A percentile compares a stretch with the other conserved stretches of the same genome.
Evolutionary conservation across 169 alveolate species (phyloP).

Genomic region (Eimeria falciformis): DNA sequence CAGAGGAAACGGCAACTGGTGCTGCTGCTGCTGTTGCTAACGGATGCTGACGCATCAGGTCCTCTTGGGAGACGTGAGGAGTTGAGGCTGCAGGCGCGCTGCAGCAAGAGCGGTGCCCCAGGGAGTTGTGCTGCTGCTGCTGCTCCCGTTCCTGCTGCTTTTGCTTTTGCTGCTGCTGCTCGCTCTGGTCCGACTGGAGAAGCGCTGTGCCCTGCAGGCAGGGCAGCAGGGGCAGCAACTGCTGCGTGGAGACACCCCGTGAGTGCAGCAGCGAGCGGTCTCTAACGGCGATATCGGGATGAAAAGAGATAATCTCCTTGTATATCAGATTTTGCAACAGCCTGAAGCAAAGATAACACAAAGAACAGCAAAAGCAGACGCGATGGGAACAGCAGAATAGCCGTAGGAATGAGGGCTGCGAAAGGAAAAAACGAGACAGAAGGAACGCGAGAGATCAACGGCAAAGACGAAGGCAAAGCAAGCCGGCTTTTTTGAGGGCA

Average conservation of each 20-base stretch:
- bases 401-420: no score
- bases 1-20: neutral
- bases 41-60: conserved; percentile 7
- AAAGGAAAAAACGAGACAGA: no score
- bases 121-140: neutral
- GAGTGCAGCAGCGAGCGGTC: conserved; percentile 68
- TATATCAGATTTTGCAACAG: conserved; percentile 88
- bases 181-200: neutral
- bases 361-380: no score
- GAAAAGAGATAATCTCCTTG: conserved; percentile 88
- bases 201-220: neutral
- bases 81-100: conserved; percentile 24
- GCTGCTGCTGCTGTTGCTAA: conserved; percentile 13
- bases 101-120: conserved; percentile 45
- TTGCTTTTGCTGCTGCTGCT: conserved; percentile 4
- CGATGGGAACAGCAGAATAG: no score
- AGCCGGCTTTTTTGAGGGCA: no score
- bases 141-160: neutral
- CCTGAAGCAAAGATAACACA: conserved; percentile 28
- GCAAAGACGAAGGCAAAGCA: no score
- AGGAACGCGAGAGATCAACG: no score
- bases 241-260: conserved; percentile 56
- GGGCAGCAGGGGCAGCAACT: conserved; percentile 18
- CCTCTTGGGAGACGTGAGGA: neutral
- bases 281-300: conserved; percentile 84